Evolutionary conservation across 371 early-diverging fungal species (phyloP), one percentile per base, ranked within the genome.

Genomic region (Mucor sp.): DNA sequence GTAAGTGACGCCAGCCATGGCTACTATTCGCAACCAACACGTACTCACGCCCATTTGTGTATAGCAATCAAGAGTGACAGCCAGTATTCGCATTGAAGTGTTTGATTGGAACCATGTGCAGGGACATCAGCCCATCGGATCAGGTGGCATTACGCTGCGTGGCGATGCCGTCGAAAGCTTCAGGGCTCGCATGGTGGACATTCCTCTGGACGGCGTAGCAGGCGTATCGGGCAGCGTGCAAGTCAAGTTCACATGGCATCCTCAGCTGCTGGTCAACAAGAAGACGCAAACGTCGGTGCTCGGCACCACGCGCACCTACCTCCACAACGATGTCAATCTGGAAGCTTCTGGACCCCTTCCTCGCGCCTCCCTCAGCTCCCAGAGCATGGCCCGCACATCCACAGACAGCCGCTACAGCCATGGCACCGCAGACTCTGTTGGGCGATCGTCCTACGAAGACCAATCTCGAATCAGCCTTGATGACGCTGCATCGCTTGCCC

Each of bases 71-170:
- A 82, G 88, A 60, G 83, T 77, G 5, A 82, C 81, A 12, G 84
- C 91, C 1, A 81, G 86, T 67, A 82, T 93, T 70, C 74, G 85
- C 27, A 78, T 91, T 35, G 94, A 94, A 68, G 87, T 92, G n/a
- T 93, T 88, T 75, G 94, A 94, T 76, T 93, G 93, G 93, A 93
- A 94, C 71, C 88, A 90, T 73, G 72, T 94, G 15, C 74, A 79
- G 50, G 76, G 83, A 12, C 82, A 85, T 74, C 81, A 81, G 39
- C 67, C 67, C 2, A 69, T 72, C 53, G 83, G 83, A 0, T 83
- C 83, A 8, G 79, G 80, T 21, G 82, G 80, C 33, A 76, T 84
- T 4, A 73, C 84, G 8, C 43, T 84, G 12, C 70, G 78, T 58
- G 79, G 79, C 17, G 78, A 79, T 58, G 62, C 65, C 17, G 82